These are phyloP conservation scores for Pyrenophora teres DNA, from an alignment of 2,329 filamentous ascomycete species.

Conservation along the genomic window DNA sequence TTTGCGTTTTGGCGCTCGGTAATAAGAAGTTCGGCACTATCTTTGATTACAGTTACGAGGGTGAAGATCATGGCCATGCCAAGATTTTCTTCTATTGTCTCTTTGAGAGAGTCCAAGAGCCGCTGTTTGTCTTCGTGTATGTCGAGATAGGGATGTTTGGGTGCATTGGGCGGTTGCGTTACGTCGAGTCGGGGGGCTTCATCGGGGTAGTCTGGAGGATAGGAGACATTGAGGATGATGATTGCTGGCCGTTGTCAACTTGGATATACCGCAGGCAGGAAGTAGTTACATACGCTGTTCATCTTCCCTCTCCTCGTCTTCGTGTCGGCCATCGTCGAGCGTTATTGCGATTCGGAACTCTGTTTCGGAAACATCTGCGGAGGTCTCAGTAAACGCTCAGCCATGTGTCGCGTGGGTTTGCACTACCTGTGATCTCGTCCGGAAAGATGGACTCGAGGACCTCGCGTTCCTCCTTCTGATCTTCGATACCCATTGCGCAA, in stretches of 20 bases:
- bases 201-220: constrained; percentile 90
- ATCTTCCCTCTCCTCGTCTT: constrained; percentile 63
- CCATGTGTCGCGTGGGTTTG: background rate
- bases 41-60: constrained; percentile 83
- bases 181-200: constrained; percentile 82
- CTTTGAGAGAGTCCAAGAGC: constrained; percentile 72
- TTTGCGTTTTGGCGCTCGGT: constrained; percentile 70
- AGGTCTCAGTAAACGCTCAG: constrained; percentile 19
- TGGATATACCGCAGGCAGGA: background rate
- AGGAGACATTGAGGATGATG: constrained; percentile 82
- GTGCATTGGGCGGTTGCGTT: constrained; percentile 70
- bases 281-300: constrained; percentile 51
- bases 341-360: constrained; percentile 84
- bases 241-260: constrained; percentile 53
- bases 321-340: constrained; percentile 69
- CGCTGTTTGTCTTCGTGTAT: constrained; percentile 77
- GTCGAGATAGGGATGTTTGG: constrained; percentile 74
- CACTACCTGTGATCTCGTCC: constrained; percentile 89
- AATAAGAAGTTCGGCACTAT: constrained; percentile 85
- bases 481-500: constrained; percentile 65
- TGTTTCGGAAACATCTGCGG: constrained; percentile 81
- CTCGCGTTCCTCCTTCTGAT: constrained; percentile 94
- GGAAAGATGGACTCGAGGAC: constrained; percentile 98
- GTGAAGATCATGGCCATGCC: constrained; percentile 99
- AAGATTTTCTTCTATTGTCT: constrained; percentile 86